Evolutionary conservation across 2,329 filamentous ascomycete species (phyloP).

Genomic region (Didymella keratinophila): DNA sequence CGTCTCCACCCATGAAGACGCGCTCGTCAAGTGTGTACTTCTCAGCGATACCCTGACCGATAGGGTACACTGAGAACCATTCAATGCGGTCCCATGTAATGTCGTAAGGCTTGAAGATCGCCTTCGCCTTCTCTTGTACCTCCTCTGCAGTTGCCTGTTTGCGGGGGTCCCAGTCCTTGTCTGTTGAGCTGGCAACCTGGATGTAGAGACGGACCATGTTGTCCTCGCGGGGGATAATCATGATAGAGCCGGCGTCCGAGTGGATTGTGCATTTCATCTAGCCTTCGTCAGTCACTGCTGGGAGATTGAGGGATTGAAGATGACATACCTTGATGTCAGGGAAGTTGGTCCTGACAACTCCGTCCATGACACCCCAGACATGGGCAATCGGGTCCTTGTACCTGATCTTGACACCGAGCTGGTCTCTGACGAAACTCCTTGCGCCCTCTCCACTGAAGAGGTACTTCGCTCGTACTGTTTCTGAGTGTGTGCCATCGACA

Average conservation of each 20-base stretch:
- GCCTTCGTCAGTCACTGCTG: slow-evolving; percentile 17
- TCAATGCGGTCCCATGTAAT: slow-evolving; percentile 70
- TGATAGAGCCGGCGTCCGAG: slow-evolving; percentile 69
- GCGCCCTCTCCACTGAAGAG: slow-evolving; percentile 70
- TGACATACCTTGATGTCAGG: slow-evolving; percentile 65
- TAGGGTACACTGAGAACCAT: slow-evolving; percentile 72
- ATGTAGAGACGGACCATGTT: slow-evolving; percentile 65
- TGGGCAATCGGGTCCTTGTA: slow-evolving; percentile 70
- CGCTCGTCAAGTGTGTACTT: slow-evolving; percentile 70
- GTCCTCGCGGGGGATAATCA: slow-evolving; percentile 66
- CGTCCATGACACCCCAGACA: slow-evolving; percentile 73
- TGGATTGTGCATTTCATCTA: slow-evolving; percentile 74
- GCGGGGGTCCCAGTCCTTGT: slow-evolving; percentile 67
- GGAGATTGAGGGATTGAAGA: neutral
- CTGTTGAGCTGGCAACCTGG: slow-evolving; percentile 69
- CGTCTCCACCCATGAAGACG: slow-evolving; percentile 71
- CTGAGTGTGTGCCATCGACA: slow-evolving; percentile 73
- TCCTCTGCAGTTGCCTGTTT: slow-evolving; percentile 67
- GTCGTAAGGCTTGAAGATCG: slow-evolving; percentile 66
- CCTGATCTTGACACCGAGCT: slow-evolving; percentile 71
- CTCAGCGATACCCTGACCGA: slow-evolving; percentile 71
- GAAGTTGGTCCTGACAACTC: slow-evolving; percentile 69
- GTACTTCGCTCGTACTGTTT: slow-evolving; percentile 71
- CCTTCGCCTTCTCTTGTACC: slow-evolving; percentile 65
- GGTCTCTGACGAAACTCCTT: slow-evolving; percentile 66